Evolutionary conservation across 1,284 basidiomycete genomes (phyloP), one percentile per base, ranked within the genome.

Genomic region (Tilletia walkeri): DNA sequence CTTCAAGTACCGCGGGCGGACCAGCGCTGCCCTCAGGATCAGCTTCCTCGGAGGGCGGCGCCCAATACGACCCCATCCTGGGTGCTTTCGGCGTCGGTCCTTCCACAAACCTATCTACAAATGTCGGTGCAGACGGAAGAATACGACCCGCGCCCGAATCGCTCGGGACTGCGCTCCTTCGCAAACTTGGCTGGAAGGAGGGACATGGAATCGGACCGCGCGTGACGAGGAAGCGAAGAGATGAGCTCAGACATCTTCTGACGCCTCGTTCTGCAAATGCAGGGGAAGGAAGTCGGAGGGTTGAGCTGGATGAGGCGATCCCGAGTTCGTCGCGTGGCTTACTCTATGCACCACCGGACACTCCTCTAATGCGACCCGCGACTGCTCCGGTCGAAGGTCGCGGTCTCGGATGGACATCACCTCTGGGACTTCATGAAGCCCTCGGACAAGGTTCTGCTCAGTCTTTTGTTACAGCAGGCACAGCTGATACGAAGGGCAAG

Each of bases 131-230:
- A 76, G 78, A 61, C 80, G 78, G 65, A 12, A 24, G 54, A 14
- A 56, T 63, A 39, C 59, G 38, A 41, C 20, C 6, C 24, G 45
- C 10, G 16, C 48, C 7, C 50, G 67, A 20, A 53, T 68, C 50
- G 18, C 39, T 77, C 56, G 79, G 79, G 7, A 71, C 67, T 59
- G 53, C 89, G 41, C 89, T 98, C 3, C 87, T 99, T 65, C 90
- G 90, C 84, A 94, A 93, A 84, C 95, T 98, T 90, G 95, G 95
- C 0, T 98, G 95, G 95, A 88, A 90, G 69, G 85, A 90, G 0
- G 95, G 95, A 0, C 93, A 96, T 84, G 71, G 71, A 20, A 38
- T 73, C 7, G 70, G 70, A 9, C 63, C 71, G 20, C 50, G 54
- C 16, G 45, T 73, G 3, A 63, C 49, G 6, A 47, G 66, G 7